Base-by-base conservation (phyloP, 2,329 filamentous ascomycete genomes). In the Aspergillus persii region DNA sequence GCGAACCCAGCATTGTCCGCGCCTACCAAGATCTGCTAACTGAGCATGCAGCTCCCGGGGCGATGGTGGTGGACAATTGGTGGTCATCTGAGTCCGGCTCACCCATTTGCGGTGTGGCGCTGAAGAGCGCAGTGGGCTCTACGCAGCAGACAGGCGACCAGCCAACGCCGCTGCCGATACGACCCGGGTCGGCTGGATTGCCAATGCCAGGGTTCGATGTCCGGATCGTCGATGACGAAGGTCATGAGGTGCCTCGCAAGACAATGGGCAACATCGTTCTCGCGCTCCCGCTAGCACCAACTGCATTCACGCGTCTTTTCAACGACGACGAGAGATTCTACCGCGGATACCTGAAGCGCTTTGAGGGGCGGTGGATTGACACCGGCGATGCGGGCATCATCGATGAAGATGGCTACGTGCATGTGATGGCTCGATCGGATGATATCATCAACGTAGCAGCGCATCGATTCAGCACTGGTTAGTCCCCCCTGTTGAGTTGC, bases 371-470 rank as follows among this genome's bases (percentile, higher is more conserved):
- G 66, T 97, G 91, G 91, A 76, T 97, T 48, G 93, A 98, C 71
- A 97, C 93, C 0, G 94, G 93, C 2, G 93, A 98, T 72, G 89
- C 92, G 0, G 93, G 94, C 0, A 87, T 92, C 80, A 86, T 97
- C 58, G 93, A 97, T 70, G 74, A 83, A 12, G 88, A 94, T 46
- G 85, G 84, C 4, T 86, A 86, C 65, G 80, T 87, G 33, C 83
- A 86, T 66, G 81, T 89, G 66, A 87, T 88, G 83, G 80, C 81
- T 3, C 75, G 86, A 55, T 83, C 82, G 33, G 93, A 97, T 77
- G 93, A 97, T 74, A 89, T 97, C 60, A 92, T 97, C 71, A 97
- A 97, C 71, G 93, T 96, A n/a, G 93, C 92, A 46, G 92, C 93
- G 4, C 93, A 97, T 78, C 86, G 93, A 12, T 88, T 97, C 61